A percentile compares a stretch with the other conserved stretches of the same genome.
Evolutionary conservation across 2,329 filamentous ascomycete genomes (phyloP).

Genomic region (Diplocarpon mali): DNA sequence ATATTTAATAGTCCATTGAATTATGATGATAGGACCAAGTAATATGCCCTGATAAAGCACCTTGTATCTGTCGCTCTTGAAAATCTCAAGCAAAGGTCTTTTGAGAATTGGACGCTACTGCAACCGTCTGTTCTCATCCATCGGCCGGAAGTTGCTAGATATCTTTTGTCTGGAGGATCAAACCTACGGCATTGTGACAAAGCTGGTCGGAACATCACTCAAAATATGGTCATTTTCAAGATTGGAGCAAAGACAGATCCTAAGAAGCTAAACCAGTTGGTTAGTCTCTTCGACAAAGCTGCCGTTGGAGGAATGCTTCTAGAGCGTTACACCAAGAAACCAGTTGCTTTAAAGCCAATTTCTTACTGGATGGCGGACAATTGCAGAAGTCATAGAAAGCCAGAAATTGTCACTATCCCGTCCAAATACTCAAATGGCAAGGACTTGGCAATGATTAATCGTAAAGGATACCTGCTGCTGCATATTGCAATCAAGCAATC

Average conservation of each 20-base stretch:
- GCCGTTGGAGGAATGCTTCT: constrained; percentile 46
- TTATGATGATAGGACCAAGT: constrained; percentile 24
- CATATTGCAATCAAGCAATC: constrained; percentile 34
- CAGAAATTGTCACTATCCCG: constrained; percentile 37
- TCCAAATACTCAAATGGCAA: constrained; percentile 44
- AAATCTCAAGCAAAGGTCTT: constrained; percentile 50
- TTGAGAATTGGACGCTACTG: constrained; percentile 53
- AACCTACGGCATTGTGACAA: constrained; percentile 55
- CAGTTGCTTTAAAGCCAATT: constrained; percentile 51
- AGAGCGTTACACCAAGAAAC: constrained; percentile 42
- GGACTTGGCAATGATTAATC: constrained; percentile 48
- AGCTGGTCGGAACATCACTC: constrained; percentile 56
- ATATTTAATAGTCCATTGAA: constrained; percentile 34
- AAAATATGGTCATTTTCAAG: constrained; percentile 35
- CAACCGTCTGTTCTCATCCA: constrained; percentile 51
- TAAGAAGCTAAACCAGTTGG: constrained; percentile 33
- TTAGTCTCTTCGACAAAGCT: constrained; percentile 46
- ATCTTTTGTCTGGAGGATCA: constrained; percentile 56
- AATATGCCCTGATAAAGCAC: constrained; percentile 50
- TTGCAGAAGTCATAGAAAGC: constrained; percentile 17
- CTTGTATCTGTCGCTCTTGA: constrained; percentile 51
- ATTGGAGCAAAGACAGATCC: constrained; percentile 12
- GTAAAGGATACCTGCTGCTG: constrained; percentile 52
- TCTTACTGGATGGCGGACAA: constrained; percentile 40
- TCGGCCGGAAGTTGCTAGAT: constrained; percentile 42